Percentiles rank a stretch among this genome's conserved stretches.
These are phyloP conservation scores for Peniophora sp. DNA, from an alignment of 1,284 basidiomycete species.

Conservation along the genomic window DNA sequence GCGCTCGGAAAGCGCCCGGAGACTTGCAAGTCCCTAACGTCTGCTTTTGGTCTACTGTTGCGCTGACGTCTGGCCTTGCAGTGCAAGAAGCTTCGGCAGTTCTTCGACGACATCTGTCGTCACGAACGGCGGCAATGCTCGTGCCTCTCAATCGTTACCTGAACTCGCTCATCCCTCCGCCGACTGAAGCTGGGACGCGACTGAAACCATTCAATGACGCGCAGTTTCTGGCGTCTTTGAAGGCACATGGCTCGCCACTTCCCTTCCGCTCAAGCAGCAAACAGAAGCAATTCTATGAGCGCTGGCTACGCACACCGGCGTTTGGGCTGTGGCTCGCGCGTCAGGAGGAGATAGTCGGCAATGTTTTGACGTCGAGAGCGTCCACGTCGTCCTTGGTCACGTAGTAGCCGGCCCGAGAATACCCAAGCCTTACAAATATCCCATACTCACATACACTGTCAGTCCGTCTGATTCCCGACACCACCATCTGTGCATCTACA, in stretches of 20 bases:
- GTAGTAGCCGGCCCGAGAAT: too few relatives aligned
- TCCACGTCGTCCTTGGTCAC: too few relatives aligned
- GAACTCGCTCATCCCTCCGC: constrained; percentile 78
- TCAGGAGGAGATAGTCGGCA: constrained; percentile 59
- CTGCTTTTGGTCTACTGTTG: neutral
- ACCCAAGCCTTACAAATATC: too few relatives aligned
- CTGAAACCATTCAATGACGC: constrained; percentile 76
- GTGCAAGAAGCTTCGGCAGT: constrained; percentile 58
- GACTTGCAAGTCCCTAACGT: constrained; percentile 36
- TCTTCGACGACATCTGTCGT: constrained; percentile 80
- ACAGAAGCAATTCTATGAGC: constrained; percentile 65
- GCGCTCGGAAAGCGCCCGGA: constrained; percentile 42
- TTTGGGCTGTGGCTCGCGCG: constrained; percentile 72
- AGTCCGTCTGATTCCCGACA: too few relatives aligned
- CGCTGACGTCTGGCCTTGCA: constrained; percentile 17
- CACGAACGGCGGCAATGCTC: constrained; percentile 84
- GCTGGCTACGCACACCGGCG: constrained; percentile 62
- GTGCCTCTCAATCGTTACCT: constrained; percentile 92
- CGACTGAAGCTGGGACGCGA: constrained; percentile 25
- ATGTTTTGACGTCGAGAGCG: neutral
- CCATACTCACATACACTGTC: too few relatives aligned
- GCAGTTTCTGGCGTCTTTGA: constrained; percentile 79
- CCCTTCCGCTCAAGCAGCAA: constrained; percentile 65
- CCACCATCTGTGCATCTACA: too few relatives aligned
- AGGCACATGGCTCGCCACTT: constrained; percentile 68